These are phyloP conservation scores for Aciculosporium take DNA, from an alignment of 2,329 filamentous ascomycete species.

Conservation along the genomic window DNA sequence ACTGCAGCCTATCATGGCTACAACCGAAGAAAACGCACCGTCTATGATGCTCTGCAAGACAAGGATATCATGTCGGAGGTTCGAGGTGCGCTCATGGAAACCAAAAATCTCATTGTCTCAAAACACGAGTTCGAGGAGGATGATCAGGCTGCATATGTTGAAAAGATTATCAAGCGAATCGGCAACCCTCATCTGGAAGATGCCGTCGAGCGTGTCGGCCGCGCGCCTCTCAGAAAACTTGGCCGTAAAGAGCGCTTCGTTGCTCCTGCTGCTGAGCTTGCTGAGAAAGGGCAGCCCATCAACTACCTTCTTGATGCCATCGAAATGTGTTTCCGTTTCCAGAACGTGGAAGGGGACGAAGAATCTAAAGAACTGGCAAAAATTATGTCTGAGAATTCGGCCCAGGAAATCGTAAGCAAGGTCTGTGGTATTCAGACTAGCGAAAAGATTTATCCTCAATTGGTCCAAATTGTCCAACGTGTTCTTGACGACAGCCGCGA, in stretches of 20 bases:
- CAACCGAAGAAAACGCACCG: conserved; percentile 69
- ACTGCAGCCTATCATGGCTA: conserved; percentile 93
- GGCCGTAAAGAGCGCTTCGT: conserved; percentile 93
- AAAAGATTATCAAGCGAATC: conserved; percentile 85
- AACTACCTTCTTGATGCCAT: conserved; percentile 65
- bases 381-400: conserved; percentile 61
- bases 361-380: conserved; percentile 77
- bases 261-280: conserved; percentile 77
- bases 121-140: conserved; percentile 68
- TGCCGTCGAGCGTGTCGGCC: conserved; percentile 85
- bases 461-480: conserved; percentile 66
- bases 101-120: conserved; percentile 66
- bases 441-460: conserved; percentile 64
- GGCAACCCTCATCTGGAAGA: conserved; percentile 89
- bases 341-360: conserved; percentile 82
- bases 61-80: conserved; percentile 68
- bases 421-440: conserved; percentile 65
- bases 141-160: conserved; percentile 75
- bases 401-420: conserved; percentile 63
- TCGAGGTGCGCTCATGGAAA: conserved; percentile 68
- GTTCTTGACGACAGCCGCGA: conserved; percentile 53
- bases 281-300: conserved; percentile 62
- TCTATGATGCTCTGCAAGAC: conserved; percentile 79
- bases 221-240: conserved; percentile 86
- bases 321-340: conserved; percentile 90